Evolutionary conservation across 225 moss, liverwort and hornwort species (phyloP).

Genomic region (Takakia lepidozioides): DNA sequence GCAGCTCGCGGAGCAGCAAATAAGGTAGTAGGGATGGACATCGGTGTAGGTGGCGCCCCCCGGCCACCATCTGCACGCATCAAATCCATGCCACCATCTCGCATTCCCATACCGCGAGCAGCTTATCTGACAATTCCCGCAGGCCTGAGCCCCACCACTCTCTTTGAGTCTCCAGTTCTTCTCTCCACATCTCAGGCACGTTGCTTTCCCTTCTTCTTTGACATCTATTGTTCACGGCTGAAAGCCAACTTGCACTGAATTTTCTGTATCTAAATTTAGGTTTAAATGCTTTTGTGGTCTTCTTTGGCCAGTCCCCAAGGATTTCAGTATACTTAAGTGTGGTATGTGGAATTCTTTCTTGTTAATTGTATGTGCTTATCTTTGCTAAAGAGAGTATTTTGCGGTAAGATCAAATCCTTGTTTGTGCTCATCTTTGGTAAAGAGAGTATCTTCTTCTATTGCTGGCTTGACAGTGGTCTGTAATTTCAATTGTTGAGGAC

Average conservation of each 20-base stretch:
- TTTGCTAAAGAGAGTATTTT: too few species aligned
- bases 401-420: too few species aligned
- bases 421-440: too few species aligned
- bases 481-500: too few species aligned
- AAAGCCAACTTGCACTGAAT: neutral
- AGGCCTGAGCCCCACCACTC: constrained; percentile 73
- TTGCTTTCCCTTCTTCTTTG: neutral
- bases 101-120: constrained; percentile 48
- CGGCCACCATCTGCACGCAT: constrained; percentile 35
- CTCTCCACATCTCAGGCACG: constrained; percentile 53
- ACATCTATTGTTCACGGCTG: neutral
- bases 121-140: constrained; percentile 78
- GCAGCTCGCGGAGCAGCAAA: constrained; percentile 44
- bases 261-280: neutral
- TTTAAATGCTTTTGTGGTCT: neutral
- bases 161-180: constrained; percentile 84
- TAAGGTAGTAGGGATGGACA: constrained; percentile 23
- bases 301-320: too few species aligned
- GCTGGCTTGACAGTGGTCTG: too few species aligned
- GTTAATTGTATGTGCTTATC: too few species aligned
- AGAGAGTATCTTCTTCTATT: too few species aligned
- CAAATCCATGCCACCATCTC: constrained; percentile 50
- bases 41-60: constrained; percentile 11
- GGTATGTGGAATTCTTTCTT: too few species aligned
- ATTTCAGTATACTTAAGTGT: too few species aligned